Evolutionary conservation across 305 asterid genomes (phyloP).

Genomic region (Ajuga reptans): DNA sequence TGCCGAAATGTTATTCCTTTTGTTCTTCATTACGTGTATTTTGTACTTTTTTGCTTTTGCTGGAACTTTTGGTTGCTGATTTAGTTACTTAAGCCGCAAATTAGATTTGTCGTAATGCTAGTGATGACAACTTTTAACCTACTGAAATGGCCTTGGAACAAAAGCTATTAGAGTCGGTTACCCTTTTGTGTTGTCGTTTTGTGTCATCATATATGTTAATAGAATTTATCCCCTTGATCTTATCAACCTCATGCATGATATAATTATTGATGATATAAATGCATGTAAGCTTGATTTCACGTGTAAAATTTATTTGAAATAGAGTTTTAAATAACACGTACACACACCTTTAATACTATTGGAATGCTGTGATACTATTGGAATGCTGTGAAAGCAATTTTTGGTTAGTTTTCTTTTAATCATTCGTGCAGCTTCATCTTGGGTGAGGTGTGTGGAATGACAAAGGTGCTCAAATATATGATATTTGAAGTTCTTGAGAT

Average conservation of each 20-base stretch:
- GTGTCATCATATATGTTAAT: background rate
- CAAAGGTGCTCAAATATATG: conserved; percentile 1
- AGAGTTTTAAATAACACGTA: background rate
- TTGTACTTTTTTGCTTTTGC: background rate
- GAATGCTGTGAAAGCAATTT: background rate
- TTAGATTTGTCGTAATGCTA: conserved; percentile 4
- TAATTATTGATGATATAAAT: background rate
- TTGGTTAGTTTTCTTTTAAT: background rate
- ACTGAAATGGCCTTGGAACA: background rate
- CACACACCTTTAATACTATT: background rate
- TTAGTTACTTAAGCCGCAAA: background rate
- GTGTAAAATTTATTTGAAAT: background rate
- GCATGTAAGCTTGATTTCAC: background rate
- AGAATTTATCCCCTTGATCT: background rate
- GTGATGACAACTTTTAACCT: background rate
- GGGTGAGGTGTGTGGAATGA: background rate
- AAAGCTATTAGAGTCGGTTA: background rate
- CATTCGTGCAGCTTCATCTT: background rate
- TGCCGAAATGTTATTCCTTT: background rate
- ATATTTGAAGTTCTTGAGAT: background rate
- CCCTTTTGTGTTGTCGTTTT: background rate
- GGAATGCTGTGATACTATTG: background rate
- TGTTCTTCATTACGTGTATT: background rate
- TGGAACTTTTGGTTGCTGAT: conserved; percentile 5
- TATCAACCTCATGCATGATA: background rate